Conservation (phyloP, 805 yeast genomes). For the Ogataea polymorpha region DNA sequence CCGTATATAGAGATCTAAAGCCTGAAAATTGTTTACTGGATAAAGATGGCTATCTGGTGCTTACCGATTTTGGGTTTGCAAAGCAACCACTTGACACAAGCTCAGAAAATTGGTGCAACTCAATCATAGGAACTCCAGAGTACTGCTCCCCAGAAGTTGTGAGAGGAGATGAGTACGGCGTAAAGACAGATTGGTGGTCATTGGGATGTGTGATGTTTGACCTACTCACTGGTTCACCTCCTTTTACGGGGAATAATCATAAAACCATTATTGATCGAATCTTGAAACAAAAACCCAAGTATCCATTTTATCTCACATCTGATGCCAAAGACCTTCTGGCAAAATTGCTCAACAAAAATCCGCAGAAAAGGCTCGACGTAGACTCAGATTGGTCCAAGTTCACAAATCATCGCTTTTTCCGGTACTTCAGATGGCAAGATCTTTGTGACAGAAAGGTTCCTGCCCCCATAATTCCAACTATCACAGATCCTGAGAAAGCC, state of each 20-base stretch:
- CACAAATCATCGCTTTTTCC: slow-evolving; percentile 66
- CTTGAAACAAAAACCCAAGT: slow-evolving; percentile 54
- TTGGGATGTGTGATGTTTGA: slow-evolving; percentile 78
- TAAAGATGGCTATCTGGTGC: slow-evolving; percentile 67
- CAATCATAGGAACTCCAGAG: slow-evolving; percentile 74
- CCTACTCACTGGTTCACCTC: slow-evolving; percentile 79
- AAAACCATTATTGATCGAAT: slow-evolving; percentile 71
- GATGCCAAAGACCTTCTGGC: slow-evolving; percentile 74
- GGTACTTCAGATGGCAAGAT: slow-evolving; percentile 65
- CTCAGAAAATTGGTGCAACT: slow-evolving; percentile 44
- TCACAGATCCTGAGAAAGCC: slow-evolving; percentile 69
- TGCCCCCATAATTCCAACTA: slow-evolving; percentile 76
- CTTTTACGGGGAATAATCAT: slow-evolving; percentile 78
- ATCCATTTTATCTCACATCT: slow-evolving; percentile 68
- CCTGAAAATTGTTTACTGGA: slow-evolving; percentile 86
- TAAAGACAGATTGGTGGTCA: slow-evolving; percentile 86
- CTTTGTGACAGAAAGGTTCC: slow-evolving; percentile 45
- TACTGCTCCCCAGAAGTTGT: slow-evolving; percentile 88
- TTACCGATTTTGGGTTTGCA: slow-evolving; percentile 83
- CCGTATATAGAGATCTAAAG: slow-evolving; percentile 82
- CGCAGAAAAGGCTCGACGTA: slow-evolving; percentile 56
- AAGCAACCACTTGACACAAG: slow-evolving; percentile 36
- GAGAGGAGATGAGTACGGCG: slow-evolving; percentile 72
- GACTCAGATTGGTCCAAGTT: slow-evolving; percentile 50
- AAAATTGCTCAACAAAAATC: slow-evolving; percentile 64